These are phyloP conservation scores for Leucocoprinus leucothites DNA, from an alignment of 768 basidiomycete species.

Conservation along the genomic window DNA sequence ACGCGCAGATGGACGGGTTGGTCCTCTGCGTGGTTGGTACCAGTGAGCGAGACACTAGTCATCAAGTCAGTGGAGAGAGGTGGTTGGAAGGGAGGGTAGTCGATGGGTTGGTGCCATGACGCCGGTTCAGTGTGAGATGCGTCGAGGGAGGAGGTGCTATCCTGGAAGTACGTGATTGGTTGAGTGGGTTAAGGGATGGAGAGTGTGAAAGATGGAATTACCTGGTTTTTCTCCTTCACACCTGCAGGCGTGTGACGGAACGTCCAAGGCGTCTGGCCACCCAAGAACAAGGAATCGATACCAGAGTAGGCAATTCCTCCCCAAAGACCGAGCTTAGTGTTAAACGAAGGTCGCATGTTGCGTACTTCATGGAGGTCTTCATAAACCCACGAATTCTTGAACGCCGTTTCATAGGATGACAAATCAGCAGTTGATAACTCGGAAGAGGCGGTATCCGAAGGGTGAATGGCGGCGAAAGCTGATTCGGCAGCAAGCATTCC, in stretches of 20 bases:
- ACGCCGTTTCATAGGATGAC: slow-evolving; percentile 64
- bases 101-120: slow-evolving; percentile 64
- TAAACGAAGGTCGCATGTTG: slow-evolving; percentile 89
- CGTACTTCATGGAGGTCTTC: slow-evolving; percentile 85
- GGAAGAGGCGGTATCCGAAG: slow-evolving; percentile 17
- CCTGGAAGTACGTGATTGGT: slow-evolving; percentile 12
- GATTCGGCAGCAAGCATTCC: slow-evolving; percentile 96
- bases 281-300: slow-evolving; percentile 79
- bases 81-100: slow-evolving; percentile 84
- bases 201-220: slow-evolving; percentile 14
- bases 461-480: slow-evolving; percentile 61
- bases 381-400: slow-evolving; percentile 82
- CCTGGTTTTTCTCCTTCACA: slow-evolving; percentile 22
- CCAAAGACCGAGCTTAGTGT: slow-evolving; percentile 71
- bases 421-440: slow-evolving; percentile 46
- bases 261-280: slow-evolving; percentile 90
- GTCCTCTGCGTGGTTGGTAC: slow-evolving; percentile 96
- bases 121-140: slow-evolving; percentile 71
- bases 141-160: slow-evolving; percentile 41
- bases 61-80: slow-evolving; percentile 92
- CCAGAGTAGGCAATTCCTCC: slow-evolving; percentile 91
- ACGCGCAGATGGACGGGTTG: slow-evolving; percentile 88
- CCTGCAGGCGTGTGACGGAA: slow-evolving; percentile 60
- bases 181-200: background rate
- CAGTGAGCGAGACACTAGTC: slow-evolving; percentile 85